Percentiles rank a stretch among this genome's conserved stretches.
Conservation (phyloP, 139 green algal genomes). For the Pseudopediastrum boryanum region DNA sequence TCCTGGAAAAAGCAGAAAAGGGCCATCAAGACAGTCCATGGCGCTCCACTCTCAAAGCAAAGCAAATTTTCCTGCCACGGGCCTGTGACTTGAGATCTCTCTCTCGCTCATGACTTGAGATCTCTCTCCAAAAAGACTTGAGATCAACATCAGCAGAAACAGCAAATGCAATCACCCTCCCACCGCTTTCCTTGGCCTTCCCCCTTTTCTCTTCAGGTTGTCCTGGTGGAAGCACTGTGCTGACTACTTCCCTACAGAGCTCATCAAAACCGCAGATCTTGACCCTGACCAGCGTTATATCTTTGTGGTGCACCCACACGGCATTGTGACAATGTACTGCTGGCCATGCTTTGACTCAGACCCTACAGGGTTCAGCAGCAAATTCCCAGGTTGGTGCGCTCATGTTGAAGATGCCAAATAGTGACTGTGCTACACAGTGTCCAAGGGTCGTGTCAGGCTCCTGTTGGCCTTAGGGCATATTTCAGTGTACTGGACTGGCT, state of each 20-base stretch:
- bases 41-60: too few relatives aligned
- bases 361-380: conserved; percentile 46
- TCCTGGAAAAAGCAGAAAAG: too few relatives aligned
- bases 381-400: conserved; percentile 59
- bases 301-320: conserved; percentile 60
- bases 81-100: too few relatives aligned
- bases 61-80: too few relatives aligned
- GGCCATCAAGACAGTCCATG: too few relatives aligned
- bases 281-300: conserved; percentile 61
- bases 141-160: not conserved
- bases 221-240: conserved; percentile 50
- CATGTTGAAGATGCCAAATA: too few relatives aligned
- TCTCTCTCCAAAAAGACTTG: not conserved
- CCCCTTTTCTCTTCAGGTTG: conserved; percentile 32
- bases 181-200: not conserved
- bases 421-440: too few relatives aligned
- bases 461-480: too few relatives aligned
- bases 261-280: conserved; percentile 60
- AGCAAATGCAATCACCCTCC: not conserved
- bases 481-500: too few relatives aligned
- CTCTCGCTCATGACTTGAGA: not conserved
- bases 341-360: conserved; percentile 54
- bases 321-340: conserved; percentile 30
- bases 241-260: conserved; percentile 55
- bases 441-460: too few relatives aligned